Evolutionary conservation across 75 land plant genomes (phyloP), one percentile per base, ranked within the genome.

Genomic region (Larix kaempferi): DNA sequence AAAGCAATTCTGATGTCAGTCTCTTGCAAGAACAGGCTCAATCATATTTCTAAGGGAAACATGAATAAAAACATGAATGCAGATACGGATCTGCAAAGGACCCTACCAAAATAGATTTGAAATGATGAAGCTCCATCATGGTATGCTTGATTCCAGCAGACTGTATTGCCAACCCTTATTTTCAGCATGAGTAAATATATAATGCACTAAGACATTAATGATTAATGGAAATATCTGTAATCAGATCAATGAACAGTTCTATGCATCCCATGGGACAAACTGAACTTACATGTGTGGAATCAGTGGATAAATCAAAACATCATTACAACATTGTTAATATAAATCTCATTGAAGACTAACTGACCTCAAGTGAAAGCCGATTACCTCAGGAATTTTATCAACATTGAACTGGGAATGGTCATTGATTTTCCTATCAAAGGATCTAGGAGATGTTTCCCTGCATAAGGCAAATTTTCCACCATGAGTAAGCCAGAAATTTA

Each of bases 281-380:
- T 10, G 41, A 69, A 12, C 72, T 69, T 69, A 69, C 21, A 69
- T 29, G 72, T 69, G 13, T 69, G 3, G n/a, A 67, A 69, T 29
- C 52, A 41, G 13, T 69, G 3, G n/a, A 67, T 37, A 39, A 33
- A 21, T 35, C n/a, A n/a, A 39, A 39, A 19, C 21, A 19, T 69
- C 21, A 37, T 29, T 37, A 35, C 4, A 67, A 19, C 2, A 19
- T 35, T 69, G 25, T 69, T 69, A 22, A 19, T 39, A 41, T 22
- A 39, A 69, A n/a, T 39, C 11, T 69, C 52, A 39, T 49, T 39
- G 49, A n/a, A 39, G 52, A 69, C 72, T 37, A 41, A 69, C 72
- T 69, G 72, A 69, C 72, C 72, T 69, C 72, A 69, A 69, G 52
- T 69, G 3, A 69, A 69, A 69, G 72, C 72, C 52, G 52, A 69